Evolutionary conservation across 139 green algal genomes (phyloP), one percentile per base, ranked within the genome.

Genomic region (Mesostigma viride): DNA sequence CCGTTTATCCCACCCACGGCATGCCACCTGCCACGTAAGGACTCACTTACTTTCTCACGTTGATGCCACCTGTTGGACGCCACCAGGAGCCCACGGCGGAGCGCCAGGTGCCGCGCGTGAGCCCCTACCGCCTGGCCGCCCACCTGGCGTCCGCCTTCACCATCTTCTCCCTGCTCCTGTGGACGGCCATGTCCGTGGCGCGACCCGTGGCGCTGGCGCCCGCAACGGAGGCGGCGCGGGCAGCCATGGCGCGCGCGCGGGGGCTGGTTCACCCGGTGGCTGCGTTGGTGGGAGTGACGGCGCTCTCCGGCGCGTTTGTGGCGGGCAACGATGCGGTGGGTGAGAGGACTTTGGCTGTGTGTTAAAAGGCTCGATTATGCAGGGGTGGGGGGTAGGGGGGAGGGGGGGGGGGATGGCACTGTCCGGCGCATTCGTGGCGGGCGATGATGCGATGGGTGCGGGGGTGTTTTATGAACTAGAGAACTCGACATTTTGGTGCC

Each of bases 71-170:
- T n/a, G n/a, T n/a, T n/a, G n/a, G n/a, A n/a, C n/a, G n/a, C n/a
- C n/a, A n/a, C 14, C 58, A 74, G 64, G 59, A 80, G 40, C 67
- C 72, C 2, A 74, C 87, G 65, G 45, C 84, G 20, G 60, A 84
- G 68, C 70, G 86, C 64, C 74, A 83, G 3, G 69, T 82, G 17
- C 92, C 92, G 1, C 83, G 93, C 14, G 93, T 99, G 32, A 91
- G 81, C 45, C 89, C 93, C 6, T 97, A 97, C 83, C 84, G 92
- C 67, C 82, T 98, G 40, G 93, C 93, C 1, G 85, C 85, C 2
- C 93, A 99, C 77, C 88, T 99, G 22, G 88, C 87, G 5, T 91
- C 81, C 58, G 93, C 93, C 26, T 96, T 97, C 72, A 76, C 85
- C 34, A 98, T 99, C 73, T 99, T 92, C 74, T 73, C 82, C 6